Percentiles rank a stretch among this genome's conserved stretches.
Conservation (phyloP, 2,329 filamentous ascomycete genomes). For the Trichoderma pleuroti region DNA sequence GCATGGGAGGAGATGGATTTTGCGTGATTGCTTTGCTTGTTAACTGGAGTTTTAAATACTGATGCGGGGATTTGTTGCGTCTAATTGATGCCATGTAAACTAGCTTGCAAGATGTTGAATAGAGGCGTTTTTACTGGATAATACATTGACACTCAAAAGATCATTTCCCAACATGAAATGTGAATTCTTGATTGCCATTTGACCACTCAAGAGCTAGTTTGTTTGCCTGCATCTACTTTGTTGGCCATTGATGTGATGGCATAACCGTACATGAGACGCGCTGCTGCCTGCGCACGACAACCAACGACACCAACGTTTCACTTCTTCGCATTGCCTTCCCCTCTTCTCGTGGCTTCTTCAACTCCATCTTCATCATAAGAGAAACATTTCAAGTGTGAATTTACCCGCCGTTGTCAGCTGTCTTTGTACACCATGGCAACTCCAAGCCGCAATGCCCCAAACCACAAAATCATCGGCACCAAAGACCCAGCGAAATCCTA, state of each 20-base stretch:
- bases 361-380: background rate
- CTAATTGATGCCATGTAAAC: background rate
- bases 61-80: background rate
- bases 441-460: background rate
- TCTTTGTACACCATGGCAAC: background rate
- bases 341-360: too few species aligned
- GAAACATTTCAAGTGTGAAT: background rate
- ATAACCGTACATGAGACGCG: background rate
- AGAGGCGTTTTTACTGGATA: background rate
- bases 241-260: background rate
- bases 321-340: background rate
- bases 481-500: constrained; percentile 2
- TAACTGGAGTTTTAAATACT: background rate
- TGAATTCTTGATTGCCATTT: background rate
- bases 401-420: background rate
- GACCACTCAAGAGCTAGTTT: background rate
- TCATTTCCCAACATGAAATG: background rate
- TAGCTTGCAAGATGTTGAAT: background rate
- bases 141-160: background rate
- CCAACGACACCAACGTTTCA: background rate
- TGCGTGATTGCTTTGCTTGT: background rate
- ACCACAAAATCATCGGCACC: constrained; percentile 12
- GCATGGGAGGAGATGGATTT: background rate
- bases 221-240: background rate
- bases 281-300: background rate